Percentiles rank a stretch among this genome's conserved stretches.
Conservation (phyloP, 169 alveolate species). For the Plasmodium ovale region DNA sequence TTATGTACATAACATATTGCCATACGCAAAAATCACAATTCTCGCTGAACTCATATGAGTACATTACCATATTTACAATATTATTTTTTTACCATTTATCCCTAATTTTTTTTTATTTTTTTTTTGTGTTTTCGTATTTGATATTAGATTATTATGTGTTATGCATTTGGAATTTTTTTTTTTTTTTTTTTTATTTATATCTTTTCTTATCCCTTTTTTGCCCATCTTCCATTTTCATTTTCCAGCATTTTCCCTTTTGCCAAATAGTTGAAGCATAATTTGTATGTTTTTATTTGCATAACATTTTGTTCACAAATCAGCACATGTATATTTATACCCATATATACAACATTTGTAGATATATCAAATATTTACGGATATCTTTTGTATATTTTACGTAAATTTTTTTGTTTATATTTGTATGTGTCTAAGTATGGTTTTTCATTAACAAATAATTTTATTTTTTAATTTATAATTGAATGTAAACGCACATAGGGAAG, state of each 20-base stretch:
- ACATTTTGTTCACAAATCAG: slow-evolving; percentile 2
- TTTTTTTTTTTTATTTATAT: slow-evolving; percentile 6
- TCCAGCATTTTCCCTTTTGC: background rate
- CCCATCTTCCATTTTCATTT: background rate
- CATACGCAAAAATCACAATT: slow-evolving; percentile 11
- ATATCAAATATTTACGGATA: slow-evolving; percentile 10
- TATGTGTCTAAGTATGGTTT: slow-evolving; percentile 55
- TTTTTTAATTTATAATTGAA: slow-evolving; percentile 4
- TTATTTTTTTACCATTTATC: background rate
- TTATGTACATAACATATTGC: slow-evolving; percentile 2
- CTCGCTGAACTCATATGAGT: slow-evolving; percentile 10
- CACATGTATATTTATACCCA: background rate
- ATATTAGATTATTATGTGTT: slow-evolving; percentile 4
- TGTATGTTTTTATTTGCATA: slow-evolving; percentile 9
- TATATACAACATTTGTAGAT: slow-evolving; percentile 17
- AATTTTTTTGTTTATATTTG: slow-evolving; percentile 10
- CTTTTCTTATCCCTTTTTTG: background rate
- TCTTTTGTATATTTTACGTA: slow-evolving; percentile 19
- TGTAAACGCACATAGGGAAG: background rate
- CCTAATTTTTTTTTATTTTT: background rate
- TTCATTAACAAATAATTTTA: background rate
- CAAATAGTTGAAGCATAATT: slow-evolving; percentile 7
- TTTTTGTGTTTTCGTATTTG: slow-evolving; percentile 20
- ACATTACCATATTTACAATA: background rate
- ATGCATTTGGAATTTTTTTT: slow-evolving; percentile 17